Evolutionary conservation across 1,139 yeast species (phyloP).

Genomic region (Blastobotrys aristatus): DNA sequence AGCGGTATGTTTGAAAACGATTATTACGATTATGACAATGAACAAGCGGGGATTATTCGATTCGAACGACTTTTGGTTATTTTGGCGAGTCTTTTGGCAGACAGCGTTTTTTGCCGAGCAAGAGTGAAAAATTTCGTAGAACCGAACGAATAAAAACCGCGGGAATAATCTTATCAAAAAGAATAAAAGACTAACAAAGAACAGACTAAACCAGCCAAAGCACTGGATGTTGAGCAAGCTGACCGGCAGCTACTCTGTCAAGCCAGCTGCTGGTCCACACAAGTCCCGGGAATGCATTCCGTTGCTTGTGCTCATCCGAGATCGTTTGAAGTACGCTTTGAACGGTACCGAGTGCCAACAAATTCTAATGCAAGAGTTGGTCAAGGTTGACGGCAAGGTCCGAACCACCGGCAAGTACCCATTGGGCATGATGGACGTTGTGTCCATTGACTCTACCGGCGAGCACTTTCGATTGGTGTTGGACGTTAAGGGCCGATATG

Average conservation of each 20-base stretch:
- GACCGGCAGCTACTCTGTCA: conserved; percentile 99
- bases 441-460: conserved; percentile 94
- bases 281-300: conserved; percentile 99
- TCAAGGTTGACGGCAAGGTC: conserved; percentile 98
- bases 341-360: conserved; percentile 99
- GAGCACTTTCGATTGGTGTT: conserved; percentile 98
- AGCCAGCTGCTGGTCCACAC: conserved; percentile 99
- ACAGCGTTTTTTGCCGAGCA: neutral
- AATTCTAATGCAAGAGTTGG: conserved; percentile 98
- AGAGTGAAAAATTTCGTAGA: neutral
- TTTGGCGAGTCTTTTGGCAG: too few species aligned
- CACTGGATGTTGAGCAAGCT: conserved; percentile 99
- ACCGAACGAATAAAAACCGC: neutral
- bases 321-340: conserved; percentile 98
- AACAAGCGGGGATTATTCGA: too few species aligned
- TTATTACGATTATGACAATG: too few species aligned
- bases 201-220: conserved; percentile 89
- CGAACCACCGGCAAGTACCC: conserved; percentile 99
- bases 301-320: conserved; percentile 95
- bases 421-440: conserved; percentile 99
- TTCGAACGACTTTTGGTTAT: neutral
- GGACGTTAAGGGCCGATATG: conserved; percentile 98
- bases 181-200: neutral
- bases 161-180: too few species aligned
- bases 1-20: conserved; percentile 3